Evolutionary conservation across 805 yeast species (phyloP).

Genomic region (Wickerhamomyces rabaulensis): DNA sequence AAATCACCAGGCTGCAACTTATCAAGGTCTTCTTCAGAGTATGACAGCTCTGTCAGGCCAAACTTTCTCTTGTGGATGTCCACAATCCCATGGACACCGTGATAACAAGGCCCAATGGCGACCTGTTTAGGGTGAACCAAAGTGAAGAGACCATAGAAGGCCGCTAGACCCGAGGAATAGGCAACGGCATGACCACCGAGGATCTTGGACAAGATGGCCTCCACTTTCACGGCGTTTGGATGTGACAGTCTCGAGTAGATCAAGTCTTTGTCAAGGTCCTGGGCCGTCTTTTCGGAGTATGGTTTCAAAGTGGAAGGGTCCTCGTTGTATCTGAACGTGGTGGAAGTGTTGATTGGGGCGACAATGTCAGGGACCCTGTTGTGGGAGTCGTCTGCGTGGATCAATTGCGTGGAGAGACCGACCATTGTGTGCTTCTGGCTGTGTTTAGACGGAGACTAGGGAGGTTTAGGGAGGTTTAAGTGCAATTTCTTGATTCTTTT

Average conservation of each 20-base stretch:
- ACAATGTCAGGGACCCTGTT: constrained; percentile 60
- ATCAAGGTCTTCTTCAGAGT: constrained; percentile 45
- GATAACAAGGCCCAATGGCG: constrained; percentile 77
- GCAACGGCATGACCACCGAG: constrained; percentile 61
- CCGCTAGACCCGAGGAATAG: constrained; percentile 76
- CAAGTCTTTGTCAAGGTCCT: constrained; percentile 31
- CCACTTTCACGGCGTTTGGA: constrained; percentile 66
- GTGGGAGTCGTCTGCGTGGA: constrained; percentile 67
- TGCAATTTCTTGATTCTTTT: no score
- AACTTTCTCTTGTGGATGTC: constrained; percentile 55
- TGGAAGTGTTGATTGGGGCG: constrained; percentile 77
- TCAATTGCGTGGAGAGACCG: constrained; percentile 47
- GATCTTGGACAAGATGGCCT: constrained; percentile 54
- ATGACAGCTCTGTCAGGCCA: constrained; percentile 45
- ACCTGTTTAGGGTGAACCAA: constrained; percentile 67
- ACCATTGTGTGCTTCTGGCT: constrained; percentile 13
- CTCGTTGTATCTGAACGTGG: constrained; percentile 66
- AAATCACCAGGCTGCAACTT: constrained; percentile 57
- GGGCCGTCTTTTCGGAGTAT: constrained; percentile 33
- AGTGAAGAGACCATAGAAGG: constrained; percentile 71
- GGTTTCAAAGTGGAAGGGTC: constrained; percentile 53
- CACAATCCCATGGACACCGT: constrained; percentile 75
- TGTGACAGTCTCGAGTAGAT: constrained; percentile 72
- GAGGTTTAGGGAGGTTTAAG: no score
- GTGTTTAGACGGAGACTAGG: no score